Base-by-base conservation (phyloP, 345 rosid species). In the Dipteronia dyeriana region DNA sequence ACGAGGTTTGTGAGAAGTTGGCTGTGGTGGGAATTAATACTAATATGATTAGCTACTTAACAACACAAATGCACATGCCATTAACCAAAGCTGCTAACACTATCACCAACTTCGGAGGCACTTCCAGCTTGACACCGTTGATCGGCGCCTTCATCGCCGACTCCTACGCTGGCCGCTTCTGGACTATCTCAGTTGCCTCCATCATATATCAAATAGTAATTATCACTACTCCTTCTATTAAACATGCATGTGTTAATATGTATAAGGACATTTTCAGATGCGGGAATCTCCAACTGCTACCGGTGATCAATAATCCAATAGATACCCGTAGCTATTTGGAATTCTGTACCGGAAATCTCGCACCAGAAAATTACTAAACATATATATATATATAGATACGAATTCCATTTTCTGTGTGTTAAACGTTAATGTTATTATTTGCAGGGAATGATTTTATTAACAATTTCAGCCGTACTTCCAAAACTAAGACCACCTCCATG, bases 11-110 rank as follows among this genome's bases (percentile, higher is more conserved):
- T 73, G 98, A 96, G 87, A 96, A 92, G 83, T 74, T 96, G 69
- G 98, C 98, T 3, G 94, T 94, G 70, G 92, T 92, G 65, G 98
- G 99, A 23, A 94, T 96, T 80, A 25, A 63, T 57, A 70, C 95
- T 34, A 96, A 96, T 76, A 94, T 96, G 99, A 86, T 91, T 59
- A 96, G 88, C 88, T 96, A 96, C 90, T 75, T 94, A 66, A 96
- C 97, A 20, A 81, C 86, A 19, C 90, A 96, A 82, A 83, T 96
- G 71, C 95, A 96, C 65, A 87, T 94, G 90, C 98, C 99, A 0
- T 76, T 92, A 79, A 91, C 97, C 17, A 89, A 90, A 89, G 98
- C 98, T 13, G 99, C 98, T 49, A 96, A 94, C 78, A 91, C 97
- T 38, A 88, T 91, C 61, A 94, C 98, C 62, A 94, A 92, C 86